Evolutionary conservation across 1,284 basidiomycete genomes (phyloP).

Genomic region (Malassezia dermatis): DNA sequence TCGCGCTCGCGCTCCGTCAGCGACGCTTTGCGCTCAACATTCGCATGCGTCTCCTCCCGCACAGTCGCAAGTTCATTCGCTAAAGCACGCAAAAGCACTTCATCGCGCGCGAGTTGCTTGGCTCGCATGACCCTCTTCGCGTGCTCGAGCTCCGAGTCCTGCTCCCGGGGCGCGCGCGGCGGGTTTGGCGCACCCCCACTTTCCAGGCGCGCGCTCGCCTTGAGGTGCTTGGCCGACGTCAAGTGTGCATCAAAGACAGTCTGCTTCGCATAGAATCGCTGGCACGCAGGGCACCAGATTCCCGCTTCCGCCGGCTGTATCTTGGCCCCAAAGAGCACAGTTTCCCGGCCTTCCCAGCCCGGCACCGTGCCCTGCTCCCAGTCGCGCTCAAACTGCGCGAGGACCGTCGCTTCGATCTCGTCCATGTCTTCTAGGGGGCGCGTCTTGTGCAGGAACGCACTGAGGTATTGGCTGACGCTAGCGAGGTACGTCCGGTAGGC

Average conservation of each 20-base stretch:
- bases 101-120: conserved; percentile 33
- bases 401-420: conserved; percentile 58
- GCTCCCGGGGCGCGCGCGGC: background rate
- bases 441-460: conserved; percentile 75
- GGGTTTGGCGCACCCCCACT: conserved; percentile 9
- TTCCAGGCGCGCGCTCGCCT: conserved; percentile 66
- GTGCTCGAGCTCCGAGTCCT: conserved; percentile 1
- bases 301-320: conserved; percentile 3
- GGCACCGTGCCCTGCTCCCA: conserved; percentile 70
- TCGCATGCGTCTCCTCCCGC: conserved; percentile 63
- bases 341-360: conserved; percentile 61
- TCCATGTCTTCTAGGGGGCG: conserved; percentile 77
- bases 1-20: conserved; percentile 91
- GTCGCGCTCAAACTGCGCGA: conserved; percentile 61
- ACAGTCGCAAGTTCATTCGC: conserved; percentile 19
- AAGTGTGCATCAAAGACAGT: conserved; percentile 95
- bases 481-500: conserved; percentile 33
- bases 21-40: conserved; percentile 89
- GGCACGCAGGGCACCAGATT: conserved; percentile 92
- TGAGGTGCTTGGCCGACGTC: conserved; percentile 85
- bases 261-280: conserved; percentile 87
- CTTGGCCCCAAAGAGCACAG: conserved; percentile 17
- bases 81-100: conserved; percentile 24
- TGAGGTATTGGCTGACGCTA: conserved; percentile 67
- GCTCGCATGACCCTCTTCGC: conserved; percentile 14